phyloP scores from a whole-genome alignment of 306 rosid genomes.

The Trifolium pratense region DNA sequence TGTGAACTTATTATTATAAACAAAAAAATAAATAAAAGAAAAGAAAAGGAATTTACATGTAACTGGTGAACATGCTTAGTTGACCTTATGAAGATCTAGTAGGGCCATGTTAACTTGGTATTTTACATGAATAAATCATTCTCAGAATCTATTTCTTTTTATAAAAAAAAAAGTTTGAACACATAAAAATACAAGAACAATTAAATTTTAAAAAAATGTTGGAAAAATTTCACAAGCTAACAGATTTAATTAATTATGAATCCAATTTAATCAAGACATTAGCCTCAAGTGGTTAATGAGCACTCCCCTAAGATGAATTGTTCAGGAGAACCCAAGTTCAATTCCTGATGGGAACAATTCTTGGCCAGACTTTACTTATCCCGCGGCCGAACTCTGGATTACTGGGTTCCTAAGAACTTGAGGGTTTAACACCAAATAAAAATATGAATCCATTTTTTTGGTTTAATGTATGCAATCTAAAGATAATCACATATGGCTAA shows the following conservation, averaged over 20 bases:
- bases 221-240: conserved; percentile 38
- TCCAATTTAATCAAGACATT: neutral
- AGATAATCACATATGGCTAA: conserved; percentile 30
- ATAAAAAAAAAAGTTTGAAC: conserved; percentile 7
- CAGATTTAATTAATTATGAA: conserved; percentile 20
- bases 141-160: conserved; percentile 40
- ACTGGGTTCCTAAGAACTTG: too few relatives aligned
- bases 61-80: conserved; percentile 49
- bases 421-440: too few relatives aligned
- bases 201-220: conserved; percentile 13
- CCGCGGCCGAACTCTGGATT: too few relatives aligned
- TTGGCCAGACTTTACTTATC: too few relatives aligned
- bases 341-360: too few relatives aligned
- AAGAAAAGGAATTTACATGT: conserved; percentile 19
- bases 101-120: conserved; percentile 46
- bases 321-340: too few relatives aligned
- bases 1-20: conserved; percentile 26
- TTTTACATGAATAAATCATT: conserved; percentile 47
- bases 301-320: too few relatives aligned
- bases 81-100: conserved; percentile 54
- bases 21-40: conserved; percentile 11
- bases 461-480: conserved; percentile 36
- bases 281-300: too few relatives aligned
- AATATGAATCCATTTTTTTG: conserved; percentile 34
- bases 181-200: conserved; percentile 23